Base-by-base conservation (phyloP, 2,329 filamentous ascomycete genomes). In the Fusarium verticillioides region DNA sequence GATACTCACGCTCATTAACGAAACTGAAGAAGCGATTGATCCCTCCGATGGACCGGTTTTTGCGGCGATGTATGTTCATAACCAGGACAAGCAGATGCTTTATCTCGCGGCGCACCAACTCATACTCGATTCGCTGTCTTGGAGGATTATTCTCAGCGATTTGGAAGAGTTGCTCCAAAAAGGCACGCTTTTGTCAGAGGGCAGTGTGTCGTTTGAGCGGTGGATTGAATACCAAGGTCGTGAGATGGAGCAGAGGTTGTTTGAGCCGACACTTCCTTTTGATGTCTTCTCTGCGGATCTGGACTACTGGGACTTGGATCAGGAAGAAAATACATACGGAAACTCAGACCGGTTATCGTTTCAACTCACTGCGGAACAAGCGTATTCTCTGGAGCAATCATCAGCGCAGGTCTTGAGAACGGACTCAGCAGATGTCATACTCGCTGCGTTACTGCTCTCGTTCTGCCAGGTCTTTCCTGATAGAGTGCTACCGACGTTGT, bases 391-490 rank as follows among this genome's bases (percentile, higher is more conserved):
- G 0, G 83, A 85, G 49, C 82, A 78, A 9, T 80, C 80, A 1
- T 84, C 84, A 77, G 84, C 86, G 57, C 79, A 82, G 15, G 84
- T 85, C 4, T 83, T 90, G 67, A 83, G 84, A 54, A 89, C 87
- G 0, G 87, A 90, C 47, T 79, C 84, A 0, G 83, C 85, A 12
- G 88, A 90, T 70, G 83, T 90, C 5, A 86, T 89, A 70, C 78
- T 90, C 9, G 84, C 89, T 4, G 84, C 87, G 0, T 80, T 90
- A 9, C 77, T 89, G 7, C 84, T 89, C 11, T 88, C 89, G 0
- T 91, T 91, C 76, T 81, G 83, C 5, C 85, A 86, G 63, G 85
- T 85, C 1, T 91, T 91, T 66, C 82, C 84, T 19, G 87, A 90
- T 58, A 83, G 89, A 23, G 68, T 74, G 1, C 78, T 83, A 0